Evolutionary conservation across 1,139 yeast genomes (phyloP).

Genomic region (Barnettozyma hawaiiensis): DNA sequence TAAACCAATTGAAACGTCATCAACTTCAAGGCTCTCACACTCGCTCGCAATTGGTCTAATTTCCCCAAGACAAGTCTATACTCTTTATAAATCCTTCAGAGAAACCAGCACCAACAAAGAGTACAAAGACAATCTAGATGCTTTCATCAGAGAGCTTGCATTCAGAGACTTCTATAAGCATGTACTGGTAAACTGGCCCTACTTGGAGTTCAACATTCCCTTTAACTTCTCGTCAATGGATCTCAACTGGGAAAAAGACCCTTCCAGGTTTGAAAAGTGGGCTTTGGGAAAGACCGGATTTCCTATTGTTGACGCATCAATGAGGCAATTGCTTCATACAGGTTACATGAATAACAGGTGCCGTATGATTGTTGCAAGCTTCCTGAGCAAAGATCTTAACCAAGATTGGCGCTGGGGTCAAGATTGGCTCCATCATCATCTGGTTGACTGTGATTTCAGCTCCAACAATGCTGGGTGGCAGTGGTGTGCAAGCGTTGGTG

Average conservation of each 20-base stretch:
- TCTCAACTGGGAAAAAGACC: constrained; percentile 39
- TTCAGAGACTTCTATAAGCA: constrained; percentile 56
- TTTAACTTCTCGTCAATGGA: constrained; percentile 38
- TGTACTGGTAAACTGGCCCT: constrained; percentile 45
- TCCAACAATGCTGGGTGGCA: constrained; percentile 59
- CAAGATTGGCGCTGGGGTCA: constrained; percentile 56
- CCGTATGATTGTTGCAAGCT: constrained; percentile 49
- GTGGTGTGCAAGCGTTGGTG: constrained; percentile 45
- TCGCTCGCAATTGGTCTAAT: constrained; percentile 44
- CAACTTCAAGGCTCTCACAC: constrained; percentile 40
- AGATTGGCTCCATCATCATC: constrained; percentile 41
- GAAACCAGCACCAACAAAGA: constrained; percentile 27
- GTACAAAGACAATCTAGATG: constrained; percentile 29
- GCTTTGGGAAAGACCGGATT: constrained; percentile 48
- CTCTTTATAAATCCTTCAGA: constrained; percentile 26
- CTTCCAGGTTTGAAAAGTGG: constrained; percentile 41
- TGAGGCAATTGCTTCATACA: constrained; percentile 45
- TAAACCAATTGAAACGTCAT: constrained; percentile 25
- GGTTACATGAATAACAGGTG: constrained; percentile 51
- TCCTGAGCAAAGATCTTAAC: constrained; percentile 45
- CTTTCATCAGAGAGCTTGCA: constrained; percentile 48
- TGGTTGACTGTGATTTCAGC: constrained; percentile 49
- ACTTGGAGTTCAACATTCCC: constrained; percentile 45
- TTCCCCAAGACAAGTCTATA: constrained; percentile 37
- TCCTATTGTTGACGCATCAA: constrained; percentile 53